Evolutionary conservation across 345 rosid genomes (phyloP).

Genomic region (Brassica carinata): DNA sequence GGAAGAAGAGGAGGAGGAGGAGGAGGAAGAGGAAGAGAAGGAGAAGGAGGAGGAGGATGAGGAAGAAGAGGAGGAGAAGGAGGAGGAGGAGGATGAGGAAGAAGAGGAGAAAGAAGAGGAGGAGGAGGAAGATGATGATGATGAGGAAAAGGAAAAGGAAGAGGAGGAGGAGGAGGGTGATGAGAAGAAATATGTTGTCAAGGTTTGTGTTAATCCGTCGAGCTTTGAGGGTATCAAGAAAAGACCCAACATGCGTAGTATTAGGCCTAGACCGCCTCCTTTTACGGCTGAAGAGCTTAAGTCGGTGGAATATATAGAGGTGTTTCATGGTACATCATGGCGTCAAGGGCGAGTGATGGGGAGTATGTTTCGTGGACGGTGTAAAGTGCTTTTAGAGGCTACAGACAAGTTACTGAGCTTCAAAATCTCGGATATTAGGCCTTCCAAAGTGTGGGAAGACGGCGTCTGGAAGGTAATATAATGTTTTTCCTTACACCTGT

Average conservation of each 20-base stretch:
- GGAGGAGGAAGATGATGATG: too few relatives aligned
- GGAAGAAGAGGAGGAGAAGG: too few relatives aligned
- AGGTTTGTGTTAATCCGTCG: slow-evolving; percentile 31
- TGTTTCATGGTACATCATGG: not conserved
- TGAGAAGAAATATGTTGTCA: slow-evolving; percentile 24
- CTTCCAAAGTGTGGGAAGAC: slow-evolving; percentile 48
- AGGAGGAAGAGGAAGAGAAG: too few relatives aligned
- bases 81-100: too few relatives aligned
- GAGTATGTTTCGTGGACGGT: slow-evolving; percentile 27
- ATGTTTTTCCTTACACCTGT: not conserved
- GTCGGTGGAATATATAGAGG: slow-evolving; percentile 53
- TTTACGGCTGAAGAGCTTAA: slow-evolving; percentile 40
- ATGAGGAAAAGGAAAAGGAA: slow-evolving; percentile 34
- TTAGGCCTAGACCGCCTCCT: slow-evolving; percentile 48
- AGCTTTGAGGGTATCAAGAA: slow-evolving; percentile 34
- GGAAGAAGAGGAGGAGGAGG: not conserved
- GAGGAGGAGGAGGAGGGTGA: slow-evolving; percentile 16
- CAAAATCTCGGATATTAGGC: slow-evolving; percentile 52
- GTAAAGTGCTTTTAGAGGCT: slow-evolving; percentile 47
- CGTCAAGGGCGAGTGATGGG: slow-evolving; percentile 6
- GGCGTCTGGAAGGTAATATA: slow-evolving; percentile 23
- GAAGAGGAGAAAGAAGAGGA: slow-evolving; percentile 42
- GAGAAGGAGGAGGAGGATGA: too few relatives aligned
- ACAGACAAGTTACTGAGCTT: slow-evolving; percentile 42
- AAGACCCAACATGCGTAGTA: not conserved